Evolutionary conservation across 2,329 filamentous ascomycete species (phyloP).

Genomic region (Trichophyton rubrum): DNA sequence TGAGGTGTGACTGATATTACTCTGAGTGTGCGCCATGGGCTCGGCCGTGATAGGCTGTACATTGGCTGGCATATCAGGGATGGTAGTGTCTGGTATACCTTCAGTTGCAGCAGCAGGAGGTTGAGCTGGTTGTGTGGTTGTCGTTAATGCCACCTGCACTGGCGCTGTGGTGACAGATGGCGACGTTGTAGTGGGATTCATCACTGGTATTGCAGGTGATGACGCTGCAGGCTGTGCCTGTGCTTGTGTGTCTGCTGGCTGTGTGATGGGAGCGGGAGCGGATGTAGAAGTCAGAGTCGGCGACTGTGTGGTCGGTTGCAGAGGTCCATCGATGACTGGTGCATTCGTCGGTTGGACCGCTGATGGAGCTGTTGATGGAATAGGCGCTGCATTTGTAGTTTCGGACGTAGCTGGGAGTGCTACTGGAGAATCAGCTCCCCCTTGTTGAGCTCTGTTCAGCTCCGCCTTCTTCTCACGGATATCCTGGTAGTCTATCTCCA

Average conservation of each 20-base stretch:
- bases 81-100: background rate
- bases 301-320: background rate
- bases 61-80: background rate
- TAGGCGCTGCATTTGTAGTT: background rate
- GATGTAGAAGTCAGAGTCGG: background rate
- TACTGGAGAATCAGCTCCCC: background rate
- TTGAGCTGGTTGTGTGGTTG: background rate
- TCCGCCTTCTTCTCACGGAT: slow-evolving; percentile 22
- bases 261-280: background rate
- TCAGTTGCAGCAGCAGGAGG: background rate
- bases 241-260: background rate
- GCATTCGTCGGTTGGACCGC: background rate
- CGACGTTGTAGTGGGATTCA: background rate
- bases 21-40: slow-evolving; percentile 11
- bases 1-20: slow-evolving; percentile 10
- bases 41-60: slow-evolving; percentile 4
- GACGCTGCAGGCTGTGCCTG: background rate
- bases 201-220: background rate
- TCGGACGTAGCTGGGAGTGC: background rate
- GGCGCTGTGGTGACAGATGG: background rate
- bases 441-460: background rate
- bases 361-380: background rate
- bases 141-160: background rate
- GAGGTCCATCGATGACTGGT: background rate
- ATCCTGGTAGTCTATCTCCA: slow-evolving; percentile 31